phyloP scores from a whole-genome alignment of 2,329 filamentous ascomycete genomes.

The Paraphoma chrysanthemicola region DNA sequence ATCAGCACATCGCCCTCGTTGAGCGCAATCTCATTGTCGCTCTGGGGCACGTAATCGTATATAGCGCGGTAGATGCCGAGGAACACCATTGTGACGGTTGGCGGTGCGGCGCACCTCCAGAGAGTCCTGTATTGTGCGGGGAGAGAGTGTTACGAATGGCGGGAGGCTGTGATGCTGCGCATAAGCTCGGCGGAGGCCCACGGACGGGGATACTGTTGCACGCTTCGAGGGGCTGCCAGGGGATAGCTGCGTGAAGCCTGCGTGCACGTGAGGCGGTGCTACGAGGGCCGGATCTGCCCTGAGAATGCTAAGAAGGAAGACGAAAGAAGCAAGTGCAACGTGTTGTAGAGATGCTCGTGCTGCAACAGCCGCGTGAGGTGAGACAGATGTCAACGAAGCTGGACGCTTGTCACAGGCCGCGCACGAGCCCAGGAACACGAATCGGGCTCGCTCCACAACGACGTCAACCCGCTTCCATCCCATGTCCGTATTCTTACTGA shows the following conservation, averaged over 20 bases:
- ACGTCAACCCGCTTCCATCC: conserved; percentile 26
- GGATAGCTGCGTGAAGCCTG: conserved; percentile 15
- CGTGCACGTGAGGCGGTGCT: conserved; percentile 14
- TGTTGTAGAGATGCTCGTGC: conserved; percentile 23
- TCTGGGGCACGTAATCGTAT: conserved; percentile 91
- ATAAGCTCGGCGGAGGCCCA: conserved; percentile 36
- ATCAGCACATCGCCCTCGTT: conserved; percentile 88
- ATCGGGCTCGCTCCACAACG: conserved; percentile 20
- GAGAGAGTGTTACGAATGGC: conserved; percentile 21
- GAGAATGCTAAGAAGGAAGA: background rate
- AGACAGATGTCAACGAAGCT: conserved; percentile 21
- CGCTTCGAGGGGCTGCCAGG: conserved; percentile 32
- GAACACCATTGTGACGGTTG: conserved; percentile 74
- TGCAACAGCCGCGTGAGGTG: conserved; percentile 19
- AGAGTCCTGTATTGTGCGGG: conserved; percentile 1
- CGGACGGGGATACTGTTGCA: conserved; percentile 24
- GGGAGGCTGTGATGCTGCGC: conserved; percentile 27
- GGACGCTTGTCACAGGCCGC: conserved; percentile 6
- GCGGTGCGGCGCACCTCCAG: conserved; percentile 21
- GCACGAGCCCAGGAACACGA: conserved; percentile 19
- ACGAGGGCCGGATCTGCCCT: background rate
- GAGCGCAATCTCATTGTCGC: conserved; percentile 84
- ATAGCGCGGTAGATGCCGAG: conserved; percentile 87
- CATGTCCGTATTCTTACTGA: conserved; percentile 1
- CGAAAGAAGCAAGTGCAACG: conserved; percentile 6